These are phyloP conservation scores for Zarea fungicola DNA, from an alignment of 2,329 filamentous ascomycete genomes.

Conservation along the genomic window DNA sequence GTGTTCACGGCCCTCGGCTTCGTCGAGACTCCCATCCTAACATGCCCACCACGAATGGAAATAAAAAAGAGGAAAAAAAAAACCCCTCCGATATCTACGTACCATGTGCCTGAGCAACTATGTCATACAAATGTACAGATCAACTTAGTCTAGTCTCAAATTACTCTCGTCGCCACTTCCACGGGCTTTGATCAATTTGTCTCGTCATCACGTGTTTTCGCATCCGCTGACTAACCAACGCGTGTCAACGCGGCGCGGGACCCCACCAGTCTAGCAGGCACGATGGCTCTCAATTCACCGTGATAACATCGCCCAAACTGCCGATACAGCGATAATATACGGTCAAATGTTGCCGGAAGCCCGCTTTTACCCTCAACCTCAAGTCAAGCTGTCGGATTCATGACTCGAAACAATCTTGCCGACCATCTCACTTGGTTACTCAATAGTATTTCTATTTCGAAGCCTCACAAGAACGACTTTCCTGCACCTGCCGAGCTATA, in stretches of 20 bases:
- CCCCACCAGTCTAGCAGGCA: constrained; percentile 8
- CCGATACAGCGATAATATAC: background rate
- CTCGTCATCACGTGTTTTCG: constrained; percentile 14
- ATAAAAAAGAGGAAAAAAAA: background rate
- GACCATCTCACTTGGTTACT: constrained; percentile 55
- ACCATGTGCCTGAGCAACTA: no score
- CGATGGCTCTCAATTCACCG: background rate
- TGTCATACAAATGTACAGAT: no score
- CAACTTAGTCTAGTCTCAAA: no score
- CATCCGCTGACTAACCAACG: constrained; percentile 15
- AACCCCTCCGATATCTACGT: no score
- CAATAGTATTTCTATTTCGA: constrained; percentile 38
- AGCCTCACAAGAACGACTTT: constrained; percentile 34
- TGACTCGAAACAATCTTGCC: constrained; percentile 58
- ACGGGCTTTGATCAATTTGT: background rate
- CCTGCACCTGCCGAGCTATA: constrained; percentile 26
- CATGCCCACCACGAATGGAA: no score
- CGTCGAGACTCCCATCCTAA: no score
- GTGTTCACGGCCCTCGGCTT: no score
- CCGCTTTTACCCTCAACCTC: background rate
- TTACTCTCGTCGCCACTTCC: background rate
- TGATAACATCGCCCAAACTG: background rate
- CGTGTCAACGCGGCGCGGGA: constrained; percentile 14
- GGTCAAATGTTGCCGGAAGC: background rate
- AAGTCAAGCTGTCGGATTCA: constrained; percentile 36